Evolutionary conservation across 768 basidiomycete genomes (phyloP).

Genomic region (Rhodotorula diobovata): DNA sequence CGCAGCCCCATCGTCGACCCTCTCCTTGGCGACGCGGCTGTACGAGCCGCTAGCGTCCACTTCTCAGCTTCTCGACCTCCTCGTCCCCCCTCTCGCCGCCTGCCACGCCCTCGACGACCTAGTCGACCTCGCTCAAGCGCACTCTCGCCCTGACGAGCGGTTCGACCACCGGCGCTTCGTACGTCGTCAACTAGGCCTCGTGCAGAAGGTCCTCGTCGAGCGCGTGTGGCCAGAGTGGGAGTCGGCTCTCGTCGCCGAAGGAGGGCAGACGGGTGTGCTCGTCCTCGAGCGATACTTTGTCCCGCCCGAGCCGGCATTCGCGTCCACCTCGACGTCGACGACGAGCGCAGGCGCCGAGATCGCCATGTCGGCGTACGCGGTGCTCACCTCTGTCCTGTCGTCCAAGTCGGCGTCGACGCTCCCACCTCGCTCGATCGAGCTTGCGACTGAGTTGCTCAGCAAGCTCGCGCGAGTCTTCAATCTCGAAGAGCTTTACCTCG

Average conservation of each 20-base stretch:
- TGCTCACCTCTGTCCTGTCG: constrained; percentile 25
- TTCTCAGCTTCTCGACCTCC: constrained; percentile 13
- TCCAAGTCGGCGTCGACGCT: constrained; percentile 1
- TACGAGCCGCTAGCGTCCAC: constrained; percentile 11
- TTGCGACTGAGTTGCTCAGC: constrained; percentile 8
- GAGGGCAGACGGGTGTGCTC: background rate
- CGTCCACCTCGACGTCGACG: background rate
- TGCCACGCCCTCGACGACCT: constrained; percentile 21
- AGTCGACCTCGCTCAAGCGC: background rate
- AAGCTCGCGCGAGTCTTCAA: constrained; percentile 1
- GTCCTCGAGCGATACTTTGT: constrained; percentile 29
- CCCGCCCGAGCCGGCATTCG: background rate
- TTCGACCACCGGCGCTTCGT: constrained; percentile 6
- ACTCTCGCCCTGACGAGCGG: accelerated
- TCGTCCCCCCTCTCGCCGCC: constrained; percentile 18
- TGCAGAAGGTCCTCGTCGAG: constrained; percentile 33
- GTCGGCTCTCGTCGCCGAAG: constrained; percentile 13
- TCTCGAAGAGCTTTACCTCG: constrained; percentile 7
- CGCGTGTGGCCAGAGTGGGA: constrained; percentile 37
- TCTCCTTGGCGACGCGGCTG: constrained; percentile 5
- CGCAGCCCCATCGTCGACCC: background rate
- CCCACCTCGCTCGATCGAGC: constrained; percentile 13
- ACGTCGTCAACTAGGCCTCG: constrained; percentile 31
- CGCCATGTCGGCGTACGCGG: constrained; percentile 26
- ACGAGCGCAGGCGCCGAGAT: background rate